phyloP scores from a whole-genome alignment of 164 flowering plant genomes.

The Umbilicus rupestris region DNA sequence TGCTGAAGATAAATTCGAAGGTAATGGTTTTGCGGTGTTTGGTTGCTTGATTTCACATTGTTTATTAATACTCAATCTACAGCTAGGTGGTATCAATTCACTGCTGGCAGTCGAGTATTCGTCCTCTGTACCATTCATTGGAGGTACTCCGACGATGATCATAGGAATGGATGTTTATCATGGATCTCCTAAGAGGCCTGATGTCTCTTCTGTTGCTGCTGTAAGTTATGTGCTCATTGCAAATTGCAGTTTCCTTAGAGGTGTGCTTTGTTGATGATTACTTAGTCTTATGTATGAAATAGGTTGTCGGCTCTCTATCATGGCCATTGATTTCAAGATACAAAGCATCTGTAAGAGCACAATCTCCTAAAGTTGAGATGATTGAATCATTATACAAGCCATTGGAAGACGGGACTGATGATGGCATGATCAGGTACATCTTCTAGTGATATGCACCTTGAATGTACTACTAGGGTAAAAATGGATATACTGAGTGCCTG shows the following conservation, averaged over 20 bases:
- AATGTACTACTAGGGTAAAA: background rate
- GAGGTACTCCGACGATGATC: slow-evolving; percentile 64
- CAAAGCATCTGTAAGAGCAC: slow-evolving; percentile 63
- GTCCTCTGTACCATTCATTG: slow-evolving; percentile 40
- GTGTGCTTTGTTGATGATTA: background rate
- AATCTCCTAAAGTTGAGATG: slow-evolving; percentile 56
- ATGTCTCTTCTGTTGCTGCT: slow-evolving; percentile 74
- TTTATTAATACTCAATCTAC: slow-evolving; percentile 2
- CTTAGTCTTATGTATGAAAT: background rate
- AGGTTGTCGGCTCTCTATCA: slow-evolving; percentile 79
- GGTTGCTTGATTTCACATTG: background rate
- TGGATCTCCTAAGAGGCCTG: slow-evolving; percentile 71
- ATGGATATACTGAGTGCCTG: background rate
- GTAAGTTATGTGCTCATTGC: slow-evolving; percentile 19
- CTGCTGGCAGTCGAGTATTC: slow-evolving; percentile 54
- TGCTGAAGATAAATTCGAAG: slow-evolving; percentile 84
- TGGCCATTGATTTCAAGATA: slow-evolving; percentile 86
- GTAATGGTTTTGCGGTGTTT: slow-evolving; percentile 20
- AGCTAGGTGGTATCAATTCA: slow-evolving; percentile 87
- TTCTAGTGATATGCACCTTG: background rate
- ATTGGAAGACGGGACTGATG: slow-evolving; percentile 44
- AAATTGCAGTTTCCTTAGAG: background rate
- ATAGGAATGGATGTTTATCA: slow-evolving; percentile 91
- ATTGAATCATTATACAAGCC: slow-evolving; percentile 49
- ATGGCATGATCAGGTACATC: slow-evolving; percentile 72